Base-by-base conservation (phyloP, 2,329 filamentous ascomycete species). In the Scopulariopsis brevicaulis region DNA sequence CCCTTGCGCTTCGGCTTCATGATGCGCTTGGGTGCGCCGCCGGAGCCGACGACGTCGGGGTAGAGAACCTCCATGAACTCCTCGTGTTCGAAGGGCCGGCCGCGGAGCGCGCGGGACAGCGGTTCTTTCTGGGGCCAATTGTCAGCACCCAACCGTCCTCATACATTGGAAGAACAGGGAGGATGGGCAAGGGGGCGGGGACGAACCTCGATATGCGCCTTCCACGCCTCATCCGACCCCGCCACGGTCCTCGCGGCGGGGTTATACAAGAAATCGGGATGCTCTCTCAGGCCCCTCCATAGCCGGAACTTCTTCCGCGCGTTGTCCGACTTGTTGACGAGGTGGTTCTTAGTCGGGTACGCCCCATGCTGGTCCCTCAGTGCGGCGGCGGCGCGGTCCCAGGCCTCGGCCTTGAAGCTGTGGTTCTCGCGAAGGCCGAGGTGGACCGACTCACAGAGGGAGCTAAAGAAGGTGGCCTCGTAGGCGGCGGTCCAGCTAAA, bases 281-380 rank as follows among this genome's bases (percentile, higher is more conserved):
- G 75, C 65, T 83, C 81, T 25, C 80, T 72, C 62, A 84, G 67
- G 24, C 80, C 79, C 20, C 81, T 71, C 81, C 81, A 84, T 56
- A 83, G 70, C n/a, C 81, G 78, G 61, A 83, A 84, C 64, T 81
- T 79, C 68, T 84, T 84, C 55, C 81, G 75, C 60, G 81, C 81
- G 67, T 84, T 84, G 69, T 84, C 81, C 62, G 79, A 81, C 70
- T 84, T 84, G 71, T 84, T 84, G 68, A 84, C 82, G 40, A 84
- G 76, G 58, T 84, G 81, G 63, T 75, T 78, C 69, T 83, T 83
- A 61, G 80, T 76, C n/a, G 80, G 79, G 61, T 75, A 81, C 53
- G 80, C 79, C 64, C 73, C 73, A 64, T 83, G 81, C 57, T 74
- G 75, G 34, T 80, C 77, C 68, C 78, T 75, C 58, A 84, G 69